A percentile compares a stretch with the other conserved stretches of the same genome.
Conservation (phyloP, 129 eudicot species). For the Pittosporum tobira region DNA sequence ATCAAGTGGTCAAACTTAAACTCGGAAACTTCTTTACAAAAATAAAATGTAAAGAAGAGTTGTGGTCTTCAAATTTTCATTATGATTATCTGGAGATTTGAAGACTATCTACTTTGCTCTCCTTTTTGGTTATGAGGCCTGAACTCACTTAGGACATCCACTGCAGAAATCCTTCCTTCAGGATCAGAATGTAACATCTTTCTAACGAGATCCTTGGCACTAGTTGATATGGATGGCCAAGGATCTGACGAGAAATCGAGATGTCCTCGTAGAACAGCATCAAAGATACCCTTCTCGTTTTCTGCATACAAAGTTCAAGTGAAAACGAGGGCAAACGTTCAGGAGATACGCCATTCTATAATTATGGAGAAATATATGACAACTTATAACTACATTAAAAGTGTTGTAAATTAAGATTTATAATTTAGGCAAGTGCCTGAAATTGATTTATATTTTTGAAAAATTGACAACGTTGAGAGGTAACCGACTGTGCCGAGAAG, state of each 20-base stretch:
- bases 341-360: no score
- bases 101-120: constrained; percentile 1
- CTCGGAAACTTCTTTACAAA: no score
- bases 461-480: neutral
- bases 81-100: neutral
- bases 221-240: constrained; percentile 92
- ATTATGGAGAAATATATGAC: neutral
- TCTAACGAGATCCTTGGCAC: constrained; percentile 93
- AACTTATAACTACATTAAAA: neutral
- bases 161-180: constrained; percentile 70
- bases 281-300: constrained; percentile 82
- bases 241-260: constrained; percentile 91
- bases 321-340: neutral
- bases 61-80: neutral
- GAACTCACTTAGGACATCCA: constrained; percentile 71
- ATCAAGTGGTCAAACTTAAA: neutral
- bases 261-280: constrained; percentile 73
- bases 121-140: constrained; percentile 6
- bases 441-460: no score
- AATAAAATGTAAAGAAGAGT: neutral
- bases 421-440: no score
- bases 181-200: constrained; percentile 82
- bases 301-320: constrained; percentile 34
- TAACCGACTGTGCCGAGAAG: neutral
- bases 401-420: neutral